Evolutionary conservation across 768 basidiomycete genomes (phyloP), one percentile per base, ranked within the genome.

Genomic region (Tubosaeta sp.): DNA sequence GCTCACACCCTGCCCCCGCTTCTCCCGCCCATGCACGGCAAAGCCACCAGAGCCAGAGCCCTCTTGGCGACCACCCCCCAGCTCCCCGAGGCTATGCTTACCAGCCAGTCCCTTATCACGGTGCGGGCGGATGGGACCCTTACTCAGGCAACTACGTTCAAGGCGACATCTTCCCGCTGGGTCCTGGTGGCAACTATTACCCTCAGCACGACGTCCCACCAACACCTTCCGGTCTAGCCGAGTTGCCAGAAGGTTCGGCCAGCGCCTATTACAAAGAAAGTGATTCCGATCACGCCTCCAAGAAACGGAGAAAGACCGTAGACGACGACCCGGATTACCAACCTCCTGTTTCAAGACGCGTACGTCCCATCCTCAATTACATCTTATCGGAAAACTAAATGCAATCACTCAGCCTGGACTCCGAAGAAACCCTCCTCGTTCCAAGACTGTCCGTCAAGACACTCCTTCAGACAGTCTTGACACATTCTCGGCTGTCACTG

Each of bases 241-340:
- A 70, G 18, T 34, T 49, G 2, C 59, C 41, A 21, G 60, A 65
- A 38, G 42, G 46, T 14, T 41, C 63, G 5, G 31, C 50, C 22
- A 46, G 63, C 57, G 53, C 57, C 49, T 64, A 69, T 48, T 69
- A 69, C 48, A 69, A 58, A 44, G 68, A 71, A 14, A 53, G 27
- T 11, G 69, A 69, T 48, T 54, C 51, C 35, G 68, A 70, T 19
- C 60, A 63, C 39, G 63, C 51, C 49, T 66, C 69, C 32, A 77
- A 73, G 67, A 84, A 82, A 71, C 75, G 80, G 47, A 76, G 79
- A 54, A 75, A 72, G 51, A 62, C 65, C 29, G 63, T 60, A 18
- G 59, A 69, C 13, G 76, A 79, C 43, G 84, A 86, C 58, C 69
- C 74, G 5, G 81, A 82, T 59, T 80, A 83, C 62, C 73, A 74